phyloP scores from a whole-genome alignment of 2,329 filamentous ascomycete genomes.

The Penicillium sp. region DNA sequence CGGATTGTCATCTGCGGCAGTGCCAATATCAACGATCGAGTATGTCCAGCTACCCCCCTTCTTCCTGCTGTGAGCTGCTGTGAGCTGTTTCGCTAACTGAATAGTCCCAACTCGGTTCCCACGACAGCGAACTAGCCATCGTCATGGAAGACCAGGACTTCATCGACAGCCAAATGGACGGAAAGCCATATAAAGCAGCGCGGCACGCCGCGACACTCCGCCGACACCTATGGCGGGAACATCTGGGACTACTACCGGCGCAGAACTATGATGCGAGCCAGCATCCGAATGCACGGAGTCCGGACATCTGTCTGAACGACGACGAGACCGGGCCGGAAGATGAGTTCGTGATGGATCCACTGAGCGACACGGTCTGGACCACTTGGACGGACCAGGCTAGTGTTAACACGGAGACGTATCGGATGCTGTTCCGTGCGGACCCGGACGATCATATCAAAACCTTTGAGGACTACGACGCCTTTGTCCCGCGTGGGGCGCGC shows the following conservation, averaged over 20 bases:
- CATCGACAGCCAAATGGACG: slow-evolving; percentile 74
- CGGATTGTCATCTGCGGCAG: slow-evolving; percentile 79
- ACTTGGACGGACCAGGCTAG: slow-evolving; percentile 76
- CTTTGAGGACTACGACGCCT: slow-evolving; percentile 87
- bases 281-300: slow-evolving; percentile 76
- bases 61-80: background rate
- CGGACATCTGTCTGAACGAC: slow-evolving; percentile 70
- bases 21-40: slow-evolving; percentile 69
- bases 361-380: slow-evolving; percentile 68
- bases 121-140: slow-evolving; percentile 89
- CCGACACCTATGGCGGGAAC: slow-evolving; percentile 86
- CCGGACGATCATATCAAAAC: slow-evolving; percentile 88
- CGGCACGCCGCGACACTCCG: slow-evolving; percentile 80
- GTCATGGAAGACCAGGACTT: slow-evolving; percentile 78
- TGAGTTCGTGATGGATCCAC: slow-evolving; percentile 72
- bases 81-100: background rate
- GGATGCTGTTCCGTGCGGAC: slow-evolving; percentile 82
- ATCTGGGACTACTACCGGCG: slow-evolving; percentile 79
- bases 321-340: slow-evolving; percentile 73
- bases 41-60: too few relatives aligned
- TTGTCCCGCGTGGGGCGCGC: slow-evolving; percentile 65
- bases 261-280: slow-evolving; percentile 69
- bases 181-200: slow-evolving; percentile 71
- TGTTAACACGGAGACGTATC: slow-evolving; percentile 80
- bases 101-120: slow-evolving; percentile 75